phyloP scores from a whole-genome alignment of 2,329 filamentous ascomycete species.

The Incumbomyces delicatus region DNA sequence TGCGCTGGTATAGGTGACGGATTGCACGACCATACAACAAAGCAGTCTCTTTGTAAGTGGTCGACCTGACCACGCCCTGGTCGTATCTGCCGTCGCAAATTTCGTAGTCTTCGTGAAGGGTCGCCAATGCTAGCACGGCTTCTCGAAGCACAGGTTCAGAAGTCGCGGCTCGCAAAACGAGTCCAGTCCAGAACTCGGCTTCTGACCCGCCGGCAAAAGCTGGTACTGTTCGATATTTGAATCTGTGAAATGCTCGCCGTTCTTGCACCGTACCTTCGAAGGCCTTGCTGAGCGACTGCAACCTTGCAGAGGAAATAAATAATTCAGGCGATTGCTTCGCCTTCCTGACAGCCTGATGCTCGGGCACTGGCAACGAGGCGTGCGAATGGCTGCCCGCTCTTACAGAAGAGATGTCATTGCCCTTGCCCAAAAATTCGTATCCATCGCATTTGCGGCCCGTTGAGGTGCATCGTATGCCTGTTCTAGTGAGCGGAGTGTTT shows the following conservation, averaged over 20 bases:
- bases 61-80: constrained; percentile 42
- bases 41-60: constrained; percentile 38
- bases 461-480: constrained; percentile 47
- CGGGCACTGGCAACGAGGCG: constrained; percentile 18
- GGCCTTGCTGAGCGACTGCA: constrained; percentile 12
- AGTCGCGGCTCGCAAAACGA: constrained; percentile 55
- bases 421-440: constrained; percentile 38
- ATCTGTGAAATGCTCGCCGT: constrained; percentile 52
- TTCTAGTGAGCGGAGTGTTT: constrained; percentile 12
- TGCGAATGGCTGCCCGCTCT: constrained; percentile 10
- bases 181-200: constrained; percentile 54
- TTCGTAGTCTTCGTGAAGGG: constrained; percentile 47
- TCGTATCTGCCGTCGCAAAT: constrained; percentile 19
- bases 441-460: constrained; percentile 51
- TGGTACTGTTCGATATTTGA: constrained; percentile 50
- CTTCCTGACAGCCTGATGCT: constrained; percentile 12
- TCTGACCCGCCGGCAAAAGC: constrained; percentile 60
- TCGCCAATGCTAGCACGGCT: constrained; percentile 56
- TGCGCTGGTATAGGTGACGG: constrained; percentile 39
- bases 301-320: constrained; percentile 31
- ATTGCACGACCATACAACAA: constrained; percentile 51
- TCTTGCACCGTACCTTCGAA: constrained; percentile 46
- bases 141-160: constrained; percentile 52
- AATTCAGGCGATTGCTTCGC: constrained; percentile 18
- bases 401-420: constrained; percentile 7